These are phyloP conservation scores for Pestalotiopsis fici DNA, from an alignment of 2,329 filamentous ascomycete species.

Conservation along the genomic window DNA sequence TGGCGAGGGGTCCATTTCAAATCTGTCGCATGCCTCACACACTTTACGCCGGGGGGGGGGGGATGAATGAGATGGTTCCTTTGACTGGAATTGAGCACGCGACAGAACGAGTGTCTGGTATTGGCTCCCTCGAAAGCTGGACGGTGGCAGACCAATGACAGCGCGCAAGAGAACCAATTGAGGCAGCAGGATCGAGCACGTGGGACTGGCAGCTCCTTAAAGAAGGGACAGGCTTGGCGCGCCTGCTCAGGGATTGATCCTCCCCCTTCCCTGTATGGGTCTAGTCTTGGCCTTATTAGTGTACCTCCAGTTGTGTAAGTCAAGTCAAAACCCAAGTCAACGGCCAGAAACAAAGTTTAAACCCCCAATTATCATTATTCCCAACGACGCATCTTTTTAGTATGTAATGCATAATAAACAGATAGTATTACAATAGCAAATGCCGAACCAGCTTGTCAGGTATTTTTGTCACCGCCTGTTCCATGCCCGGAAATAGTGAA, in stretches of 20 bases:
- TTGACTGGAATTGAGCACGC: constrained; percentile 7
- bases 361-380: too few relatives aligned
- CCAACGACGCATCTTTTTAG: too few relatives aligned
- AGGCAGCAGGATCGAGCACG: constrained; percentile 5
- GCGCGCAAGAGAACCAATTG: constrained; percentile 1
- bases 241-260: not conserved
- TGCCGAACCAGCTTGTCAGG: too few relatives aligned
- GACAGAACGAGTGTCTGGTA: constrained; percentile 8
- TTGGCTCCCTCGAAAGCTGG: not conserved
- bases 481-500: not conserved
- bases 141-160: not conserved
- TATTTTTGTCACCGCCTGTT: not conserved
- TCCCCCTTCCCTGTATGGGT: not conserved
- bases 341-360: not conserved
- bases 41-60: not conserved
- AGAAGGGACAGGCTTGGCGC: not conserved
- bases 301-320: not conserved
- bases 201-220: not conserved
- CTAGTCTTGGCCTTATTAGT: not conserved
- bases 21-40: not conserved
- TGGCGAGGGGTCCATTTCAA: too few relatives aligned
- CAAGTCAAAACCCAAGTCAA: not conserved
- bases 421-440: too few relatives aligned
- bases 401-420: not conserved
- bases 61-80: not conserved